These are phyloP conservation scores for Pythium pyrilobum DNA, from an alignment of 352 stramenopile species.

Conservation along the genomic window DNA sequence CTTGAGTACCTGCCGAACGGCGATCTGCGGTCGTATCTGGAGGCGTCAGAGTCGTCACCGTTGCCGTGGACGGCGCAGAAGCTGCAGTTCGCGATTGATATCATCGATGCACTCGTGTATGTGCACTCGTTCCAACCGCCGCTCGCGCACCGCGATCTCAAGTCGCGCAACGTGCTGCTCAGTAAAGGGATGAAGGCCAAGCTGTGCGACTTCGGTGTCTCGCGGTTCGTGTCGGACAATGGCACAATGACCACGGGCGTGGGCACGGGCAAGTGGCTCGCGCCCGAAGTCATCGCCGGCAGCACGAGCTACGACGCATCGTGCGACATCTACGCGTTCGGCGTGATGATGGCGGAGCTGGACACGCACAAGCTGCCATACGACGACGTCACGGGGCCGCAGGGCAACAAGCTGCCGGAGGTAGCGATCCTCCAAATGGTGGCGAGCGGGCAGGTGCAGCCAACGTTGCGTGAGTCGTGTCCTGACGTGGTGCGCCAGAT, in stretches of 20 bases:
- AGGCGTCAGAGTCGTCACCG: background rate
- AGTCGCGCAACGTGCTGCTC: constrained; percentile 42
- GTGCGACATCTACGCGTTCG: constrained; percentile 44
- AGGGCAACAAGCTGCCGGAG: constrained; percentile 25
- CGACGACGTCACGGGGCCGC: constrained; percentile 20
- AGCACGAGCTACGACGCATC: constrained; percentile 27
- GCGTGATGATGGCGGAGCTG: constrained; percentile 47
- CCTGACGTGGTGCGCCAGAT: constrained; percentile 10
- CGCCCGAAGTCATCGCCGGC: constrained; percentile 36
- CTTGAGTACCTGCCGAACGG: constrained; percentile 66
- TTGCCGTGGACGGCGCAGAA: constrained; percentile 9
- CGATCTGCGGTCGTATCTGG: constrained; percentile 46
- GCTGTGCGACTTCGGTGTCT: constrained; percentile 19
- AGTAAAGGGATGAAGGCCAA: constrained; percentile 17
- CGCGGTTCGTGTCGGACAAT: constrained; percentile 11
- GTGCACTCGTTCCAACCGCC: constrained; percentile 38
- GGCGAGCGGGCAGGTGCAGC: constrained; percentile 17
- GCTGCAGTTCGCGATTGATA: constrained; percentile 37
- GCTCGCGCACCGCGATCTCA: constrained; percentile 39
- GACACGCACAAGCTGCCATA: constrained; percentile 53
- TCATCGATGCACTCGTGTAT: constrained; percentile 42
- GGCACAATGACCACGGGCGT: constrained; percentile 15
- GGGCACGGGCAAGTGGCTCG: constrained; percentile 27
- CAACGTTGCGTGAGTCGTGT: constrained; percentile 13
- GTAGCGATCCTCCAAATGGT: constrained; percentile 43